A percentile compares a stretch with the other conserved stretches of the same genome.
Conservation (phyloP, 2,329 filamentous ascomycete genomes). For the Raffaelea ambrosiae region DNA sequence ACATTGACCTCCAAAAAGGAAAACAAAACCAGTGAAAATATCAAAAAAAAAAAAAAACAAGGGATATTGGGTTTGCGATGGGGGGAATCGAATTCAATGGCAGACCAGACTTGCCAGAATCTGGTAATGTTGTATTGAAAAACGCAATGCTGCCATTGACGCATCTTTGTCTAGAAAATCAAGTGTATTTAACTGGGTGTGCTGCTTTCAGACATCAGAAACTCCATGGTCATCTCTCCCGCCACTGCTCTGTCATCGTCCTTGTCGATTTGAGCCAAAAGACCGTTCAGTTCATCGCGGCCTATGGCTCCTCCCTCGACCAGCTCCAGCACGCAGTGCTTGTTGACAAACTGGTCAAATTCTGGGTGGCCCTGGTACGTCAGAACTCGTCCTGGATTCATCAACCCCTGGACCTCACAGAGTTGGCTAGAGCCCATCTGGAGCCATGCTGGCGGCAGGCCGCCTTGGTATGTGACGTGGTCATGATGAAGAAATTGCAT, state of each 20-base stretch:
- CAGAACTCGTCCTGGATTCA: constrained; percentile 55
- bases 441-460: constrained; percentile 17
- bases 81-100: too few species aligned
- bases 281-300: background rate
- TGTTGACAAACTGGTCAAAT: constrained; percentile 32
- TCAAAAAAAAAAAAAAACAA: too few species aligned
- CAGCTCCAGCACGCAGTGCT: background rate
- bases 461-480: background rate
- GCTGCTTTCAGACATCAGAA: too few species aligned
- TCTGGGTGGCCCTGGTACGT: constrained; percentile 82
- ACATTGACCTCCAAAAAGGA: too few species aligned
- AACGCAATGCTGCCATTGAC: too few species aligned
- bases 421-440: constrained; percentile 54
- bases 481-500: background rate
- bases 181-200: too few species aligned
- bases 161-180: too few species aligned
- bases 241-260: background rate
- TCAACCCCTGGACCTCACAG: constrained; percentile 72
- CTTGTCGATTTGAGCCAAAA: background rate
- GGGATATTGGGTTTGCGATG: too few species aligned
- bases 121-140: too few species aligned
- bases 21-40: too few species aligned
- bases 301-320: background rate
- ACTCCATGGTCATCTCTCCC: background rate
- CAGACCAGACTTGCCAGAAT: too few species aligned